A percentile compares a stretch with the other conserved stretches of the same genome.
Conservation (phyloP, 2,329 filamentous ascomycete genomes). For the Ascocoryne sarcoides region DNA sequence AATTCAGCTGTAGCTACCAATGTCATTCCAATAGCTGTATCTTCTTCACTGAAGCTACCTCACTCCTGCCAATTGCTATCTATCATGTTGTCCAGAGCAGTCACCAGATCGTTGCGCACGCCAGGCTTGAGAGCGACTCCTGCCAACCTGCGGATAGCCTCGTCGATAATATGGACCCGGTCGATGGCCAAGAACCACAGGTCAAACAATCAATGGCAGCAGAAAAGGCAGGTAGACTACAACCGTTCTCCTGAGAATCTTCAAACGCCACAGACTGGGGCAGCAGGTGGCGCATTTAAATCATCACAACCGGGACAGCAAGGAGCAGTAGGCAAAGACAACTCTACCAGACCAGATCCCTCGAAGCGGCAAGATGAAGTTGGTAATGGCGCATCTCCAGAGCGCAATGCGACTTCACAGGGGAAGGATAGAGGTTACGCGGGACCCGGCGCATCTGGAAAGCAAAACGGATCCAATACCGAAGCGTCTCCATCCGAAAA, state of each 20-base stretch:
- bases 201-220: slow-evolving; percentile 14
- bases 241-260: slow-evolving; percentile 13
- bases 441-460: slow-evolving; percentile 11
- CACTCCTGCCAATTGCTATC: slow-evolving; percentile 6
- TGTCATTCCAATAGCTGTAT: slow-evolving; percentile 10
- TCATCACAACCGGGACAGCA: slow-evolving; percentile 7
- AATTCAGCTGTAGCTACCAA: neutral
- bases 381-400: slow-evolving; percentile 12
- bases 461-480: slow-evolving; percentile 28
- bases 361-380: slow-evolving; percentile 14
- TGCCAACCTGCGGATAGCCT: slow-evolving; percentile 27
- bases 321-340: slow-evolving; percentile 12
- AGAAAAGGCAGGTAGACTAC: slow-evolving; percentile 21
- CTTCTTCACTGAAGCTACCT: slow-evolving; percentile 26
- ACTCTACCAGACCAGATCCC: slow-evolving; percentile 15
- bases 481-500: slow-evolving; percentile 28
- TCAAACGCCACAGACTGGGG: slow-evolving; percentile 10
- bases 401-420: slow-evolving; percentile 11
- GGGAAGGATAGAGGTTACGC: slow-evolving; percentile 10
- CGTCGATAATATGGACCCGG: slow-evolving; percentile 34
- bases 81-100: slow-evolving; percentile 28
- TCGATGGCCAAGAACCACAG: slow-evolving; percentile 36
- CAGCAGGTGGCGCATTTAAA: slow-evolving; percentile 11
- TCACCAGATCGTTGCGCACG: slow-evolving; percentile 22
- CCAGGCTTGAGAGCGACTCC: slow-evolving; percentile 19